phyloP scores from a whole-genome alignment of 2,329 filamentous ascomycete species.

The Aspergillus eucalypticola region DNA sequence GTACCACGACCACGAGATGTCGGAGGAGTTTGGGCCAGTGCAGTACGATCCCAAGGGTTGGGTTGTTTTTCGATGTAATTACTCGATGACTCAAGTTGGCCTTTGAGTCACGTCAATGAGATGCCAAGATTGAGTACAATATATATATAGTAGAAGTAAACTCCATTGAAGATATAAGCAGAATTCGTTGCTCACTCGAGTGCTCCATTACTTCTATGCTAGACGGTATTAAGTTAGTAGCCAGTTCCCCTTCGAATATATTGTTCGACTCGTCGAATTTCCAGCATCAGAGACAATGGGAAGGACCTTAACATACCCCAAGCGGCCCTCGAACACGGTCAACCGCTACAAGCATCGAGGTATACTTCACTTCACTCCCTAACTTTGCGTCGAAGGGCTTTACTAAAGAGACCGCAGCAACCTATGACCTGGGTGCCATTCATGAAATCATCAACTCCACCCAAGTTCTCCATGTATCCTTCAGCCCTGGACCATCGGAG shows the following conservation, averaged over 20 bases:
- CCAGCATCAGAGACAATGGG: no score
- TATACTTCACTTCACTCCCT: slow-evolving; percentile 32
- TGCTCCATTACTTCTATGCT: background rate
- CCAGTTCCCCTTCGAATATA: background rate
- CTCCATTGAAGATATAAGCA: no score
- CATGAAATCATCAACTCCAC: slow-evolving; percentile 73
- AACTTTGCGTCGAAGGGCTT: background rate
- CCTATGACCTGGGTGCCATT: slow-evolving; percentile 71
- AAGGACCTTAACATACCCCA: slow-evolving; percentile 58
- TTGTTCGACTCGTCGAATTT: background rate
- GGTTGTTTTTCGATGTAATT: background rate
- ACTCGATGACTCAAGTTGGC: background rate
- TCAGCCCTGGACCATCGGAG: slow-evolving; percentile 60
- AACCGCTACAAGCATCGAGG: slow-evolving; percentile 67
- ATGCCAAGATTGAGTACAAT: no score
- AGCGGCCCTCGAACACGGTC: slow-evolving; percentile 63
- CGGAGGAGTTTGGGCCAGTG: background rate
- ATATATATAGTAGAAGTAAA: background rate
- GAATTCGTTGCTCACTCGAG: background rate
- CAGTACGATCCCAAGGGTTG: background rate
- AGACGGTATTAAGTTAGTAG: background rate
- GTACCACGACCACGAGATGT: background rate
- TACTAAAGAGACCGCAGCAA: slow-evolving; percentile 49
- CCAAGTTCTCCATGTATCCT: slow-evolving; percentile 78
- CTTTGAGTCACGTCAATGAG: background rate